phyloP scores from a whole-genome alignment of 2,329 filamentous ascomycete genomes.

The Cytospora paraplurivora region DNA sequence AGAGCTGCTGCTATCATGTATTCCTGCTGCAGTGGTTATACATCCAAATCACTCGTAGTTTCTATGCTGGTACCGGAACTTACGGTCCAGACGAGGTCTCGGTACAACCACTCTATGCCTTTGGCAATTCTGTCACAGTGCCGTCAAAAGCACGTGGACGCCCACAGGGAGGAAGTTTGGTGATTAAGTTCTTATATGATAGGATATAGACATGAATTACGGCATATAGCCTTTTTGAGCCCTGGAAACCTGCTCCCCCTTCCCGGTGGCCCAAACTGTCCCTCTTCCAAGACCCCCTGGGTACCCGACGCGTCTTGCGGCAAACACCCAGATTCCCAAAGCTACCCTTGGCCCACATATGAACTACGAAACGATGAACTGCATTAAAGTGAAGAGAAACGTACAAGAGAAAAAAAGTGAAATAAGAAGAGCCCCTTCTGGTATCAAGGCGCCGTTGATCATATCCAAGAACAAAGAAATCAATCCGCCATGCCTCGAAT shows the following conservation, averaged over 20 bases:
- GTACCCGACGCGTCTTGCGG: not conserved
- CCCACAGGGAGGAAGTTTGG: not conserved
- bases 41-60: too few relatives aligned
- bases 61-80: too few relatives aligned
- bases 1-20: too few relatives aligned
- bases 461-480: conserved; percentile 18
- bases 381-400: not conserved
- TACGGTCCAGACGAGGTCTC: too few relatives aligned
- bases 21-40: too few relatives aligned
- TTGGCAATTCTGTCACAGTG: not conserved
- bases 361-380: not conserved
- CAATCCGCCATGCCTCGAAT: conserved; percentile 2
- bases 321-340: not conserved
- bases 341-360: not conserved
- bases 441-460: conserved; percentile 23
- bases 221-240: not conserved
- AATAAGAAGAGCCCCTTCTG: conserved; percentile 5
- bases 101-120: too few relatives aligned
- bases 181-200: not conserved
- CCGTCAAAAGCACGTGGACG: not conserved
- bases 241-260: not conserved
- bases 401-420: not conserved
- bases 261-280: not conserved
- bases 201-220: not conserved
- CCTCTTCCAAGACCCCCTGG: not conserved